Percentiles rank a stretch among this genome's conserved stretches.
phyloP scores from a whole-genome alignment of 169 alveolate species.

The Eimeria praecox region DNA sequence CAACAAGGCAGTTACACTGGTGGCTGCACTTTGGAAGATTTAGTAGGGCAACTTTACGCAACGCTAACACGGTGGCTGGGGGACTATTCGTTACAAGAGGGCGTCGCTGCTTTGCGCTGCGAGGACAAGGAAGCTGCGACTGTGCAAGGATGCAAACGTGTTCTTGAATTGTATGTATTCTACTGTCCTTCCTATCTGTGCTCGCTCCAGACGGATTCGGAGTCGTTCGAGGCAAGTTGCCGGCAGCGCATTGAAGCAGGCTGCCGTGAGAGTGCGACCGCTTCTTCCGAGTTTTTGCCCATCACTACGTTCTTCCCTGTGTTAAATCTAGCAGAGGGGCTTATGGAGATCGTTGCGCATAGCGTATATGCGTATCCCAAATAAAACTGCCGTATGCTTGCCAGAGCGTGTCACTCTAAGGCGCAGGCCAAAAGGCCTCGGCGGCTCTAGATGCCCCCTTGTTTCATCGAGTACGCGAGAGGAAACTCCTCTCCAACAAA shows the following conservation, averaged over 20 bases:
- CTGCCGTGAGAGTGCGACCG: background rate
- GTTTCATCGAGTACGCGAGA: background rate
- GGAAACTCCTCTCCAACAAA: background rate
- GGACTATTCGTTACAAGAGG: background rate
- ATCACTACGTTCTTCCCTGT: slow-evolving; percentile 41
- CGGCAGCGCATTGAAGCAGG: slow-evolving; percentile 5
- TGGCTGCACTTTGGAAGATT: background rate
- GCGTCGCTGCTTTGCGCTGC: background rate
- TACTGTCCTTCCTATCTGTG: slow-evolving; percentile 18
- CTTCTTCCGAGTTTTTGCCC: slow-evolving; percentile 1
- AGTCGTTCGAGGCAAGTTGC: slow-evolving; percentile 45
- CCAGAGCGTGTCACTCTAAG: background rate
- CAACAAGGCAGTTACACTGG: background rate
- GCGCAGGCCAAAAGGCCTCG: background rate
- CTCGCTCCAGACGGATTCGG: background rate
- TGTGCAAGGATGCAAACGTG: background rate
- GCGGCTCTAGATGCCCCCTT: background rate
- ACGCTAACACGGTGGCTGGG: slow-evolving; percentile 10
- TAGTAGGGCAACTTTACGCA: slow-evolving; percentile 7
- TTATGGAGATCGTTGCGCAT: background rate
- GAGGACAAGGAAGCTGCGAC: background rate
- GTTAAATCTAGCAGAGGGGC: background rate
- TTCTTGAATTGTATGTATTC: slow-evolving; percentile 46
- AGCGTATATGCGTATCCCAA: background rate
- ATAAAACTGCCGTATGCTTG: background rate